Conservation (phyloP, 2,329 filamentous ascomycete species). For the Alternaria infectoria region DNA sequence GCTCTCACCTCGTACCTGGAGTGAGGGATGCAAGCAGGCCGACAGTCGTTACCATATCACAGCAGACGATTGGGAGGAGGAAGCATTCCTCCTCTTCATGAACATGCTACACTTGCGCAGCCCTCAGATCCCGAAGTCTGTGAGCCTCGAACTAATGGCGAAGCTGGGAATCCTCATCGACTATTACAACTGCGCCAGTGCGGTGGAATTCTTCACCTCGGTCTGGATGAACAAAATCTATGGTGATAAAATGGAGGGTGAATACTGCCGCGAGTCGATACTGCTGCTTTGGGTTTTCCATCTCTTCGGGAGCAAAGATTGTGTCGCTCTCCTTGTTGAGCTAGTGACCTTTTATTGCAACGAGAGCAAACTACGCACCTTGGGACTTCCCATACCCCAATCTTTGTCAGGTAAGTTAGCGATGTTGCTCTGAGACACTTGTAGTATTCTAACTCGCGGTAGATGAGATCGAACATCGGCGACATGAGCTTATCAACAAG, state of each 20-base stretch:
- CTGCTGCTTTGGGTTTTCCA: not conserved
- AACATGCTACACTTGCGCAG: constrained; percentile 55
- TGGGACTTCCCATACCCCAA: not conserved
- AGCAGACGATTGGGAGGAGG: constrained; percentile 35
- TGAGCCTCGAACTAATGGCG: not conserved
- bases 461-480: not conserved
- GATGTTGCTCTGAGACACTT: not conserved
- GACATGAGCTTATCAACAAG: not conserved
- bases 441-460: not conserved
- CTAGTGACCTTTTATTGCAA: not conserved
- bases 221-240: not conserved
- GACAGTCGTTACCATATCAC: constrained; percentile 2
- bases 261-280: not conserved
- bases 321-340: too few species aligned
- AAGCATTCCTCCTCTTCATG: constrained; percentile 52
- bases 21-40: not conserved
- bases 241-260: not conserved
- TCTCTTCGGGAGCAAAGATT: not conserved
- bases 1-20: not conserved
- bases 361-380: not conserved
- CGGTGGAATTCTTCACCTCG: not conserved
- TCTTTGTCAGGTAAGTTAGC: not conserved
- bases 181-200: not conserved
- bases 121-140: constrained; percentile 43
- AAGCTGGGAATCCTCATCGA: not conserved